phyloP scores from a whole-genome alignment of 2,329 filamentous ascomycete genomes.

The Penicillium sp. region DNA sequence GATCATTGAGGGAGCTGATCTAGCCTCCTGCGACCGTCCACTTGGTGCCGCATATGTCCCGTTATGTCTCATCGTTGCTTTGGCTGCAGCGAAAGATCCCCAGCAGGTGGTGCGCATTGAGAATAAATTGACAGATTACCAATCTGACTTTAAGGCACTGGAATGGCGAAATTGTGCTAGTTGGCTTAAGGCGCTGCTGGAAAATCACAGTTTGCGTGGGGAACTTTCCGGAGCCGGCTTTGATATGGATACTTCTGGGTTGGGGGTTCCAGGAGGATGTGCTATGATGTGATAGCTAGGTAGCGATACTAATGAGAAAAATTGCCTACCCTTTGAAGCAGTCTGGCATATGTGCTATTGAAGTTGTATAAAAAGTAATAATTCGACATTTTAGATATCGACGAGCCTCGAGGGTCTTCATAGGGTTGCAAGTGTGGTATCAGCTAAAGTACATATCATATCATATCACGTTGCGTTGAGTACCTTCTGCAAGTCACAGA shows the following conservation, averaged over 20 bases:
- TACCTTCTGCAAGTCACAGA: background rate
- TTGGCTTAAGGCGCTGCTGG: constrained; percentile 12
- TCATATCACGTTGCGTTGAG: background rate
- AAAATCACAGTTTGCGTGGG: constrained; percentile 4
- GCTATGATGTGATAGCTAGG: background rate
- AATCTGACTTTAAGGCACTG: constrained; percentile 20
- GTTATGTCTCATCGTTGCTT: constrained; percentile 19
- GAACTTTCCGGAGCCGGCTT: background rate
- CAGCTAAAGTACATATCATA: background rate
- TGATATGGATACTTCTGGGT: background rate
- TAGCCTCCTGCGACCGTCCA: constrained; percentile 19
- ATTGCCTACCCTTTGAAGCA: background rate
- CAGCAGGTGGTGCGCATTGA: constrained; percentile 12
- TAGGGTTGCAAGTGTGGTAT: background rate
- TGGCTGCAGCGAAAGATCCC: constrained; percentile 16
- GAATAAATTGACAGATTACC: constrained; percentile 18
- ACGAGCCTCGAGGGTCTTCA: background rate
- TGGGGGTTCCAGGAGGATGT: background rate
- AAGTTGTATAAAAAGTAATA: background rate
- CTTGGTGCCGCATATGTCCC: constrained; percentile 23
- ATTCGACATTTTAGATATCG: background rate
- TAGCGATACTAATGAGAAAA: background rate
- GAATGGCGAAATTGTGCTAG: constrained; percentile 14
- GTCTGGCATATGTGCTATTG: background rate
- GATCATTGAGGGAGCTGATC: constrained; percentile 11